Conservation (phyloP, 768 basidiomycete species). For the Hygrocybe coccinea region DNA sequence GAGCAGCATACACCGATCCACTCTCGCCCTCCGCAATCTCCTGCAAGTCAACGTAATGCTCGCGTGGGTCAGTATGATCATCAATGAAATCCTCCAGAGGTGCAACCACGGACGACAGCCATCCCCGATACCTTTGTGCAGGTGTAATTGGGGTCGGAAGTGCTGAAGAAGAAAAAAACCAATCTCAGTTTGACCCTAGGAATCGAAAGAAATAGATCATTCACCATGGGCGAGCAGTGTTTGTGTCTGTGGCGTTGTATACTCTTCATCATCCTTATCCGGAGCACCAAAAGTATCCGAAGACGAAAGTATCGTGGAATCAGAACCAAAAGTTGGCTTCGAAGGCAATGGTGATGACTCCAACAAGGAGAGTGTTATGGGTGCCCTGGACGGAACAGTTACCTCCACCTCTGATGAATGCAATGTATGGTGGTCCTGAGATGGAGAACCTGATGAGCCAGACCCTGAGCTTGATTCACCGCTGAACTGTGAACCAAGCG, state of each 20-base stretch:
- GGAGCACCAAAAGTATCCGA: slow-evolving; percentile 38
- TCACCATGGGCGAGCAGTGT: slow-evolving; percentile 34
- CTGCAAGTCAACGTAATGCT: slow-evolving; percentile 59
- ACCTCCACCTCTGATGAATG: slow-evolving; percentile 19
- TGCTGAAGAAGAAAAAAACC: slow-evolving; percentile 8
- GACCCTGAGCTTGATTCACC: slow-evolving; percentile 34
- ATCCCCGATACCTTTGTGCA: slow-evolving; percentile 51
- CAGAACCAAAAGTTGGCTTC: slow-evolving; percentile 18
- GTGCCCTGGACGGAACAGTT: not conserved
- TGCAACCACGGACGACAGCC: slow-evolving; percentile 56
- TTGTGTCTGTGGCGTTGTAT: slow-evolving; percentile 22
- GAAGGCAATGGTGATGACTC: slow-evolving; percentile 26
- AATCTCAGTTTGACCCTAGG: too few species aligned
- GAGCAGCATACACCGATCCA: slow-evolving; percentile 59
- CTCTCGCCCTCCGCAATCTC: slow-evolving; percentile 84
- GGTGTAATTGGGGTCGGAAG: slow-evolving; percentile 24
- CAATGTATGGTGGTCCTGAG: slow-evolving; percentile 39
- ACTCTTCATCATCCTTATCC: slow-evolving; percentile 18
- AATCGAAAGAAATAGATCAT: too few species aligned
- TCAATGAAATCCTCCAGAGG: slow-evolving; percentile 63
- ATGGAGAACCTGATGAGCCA: slow-evolving; percentile 37
- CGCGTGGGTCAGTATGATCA: slow-evolving; percentile 54
- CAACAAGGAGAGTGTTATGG: slow-evolving; percentile 4
- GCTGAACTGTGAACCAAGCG: slow-evolving; percentile 46
- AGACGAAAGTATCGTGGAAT: slow-evolving; percentile 22